phyloP scores from a whole-genome alignment of 495 filamentous ascomycete genomes.

The Aspergillus funiculosus region DNA sequence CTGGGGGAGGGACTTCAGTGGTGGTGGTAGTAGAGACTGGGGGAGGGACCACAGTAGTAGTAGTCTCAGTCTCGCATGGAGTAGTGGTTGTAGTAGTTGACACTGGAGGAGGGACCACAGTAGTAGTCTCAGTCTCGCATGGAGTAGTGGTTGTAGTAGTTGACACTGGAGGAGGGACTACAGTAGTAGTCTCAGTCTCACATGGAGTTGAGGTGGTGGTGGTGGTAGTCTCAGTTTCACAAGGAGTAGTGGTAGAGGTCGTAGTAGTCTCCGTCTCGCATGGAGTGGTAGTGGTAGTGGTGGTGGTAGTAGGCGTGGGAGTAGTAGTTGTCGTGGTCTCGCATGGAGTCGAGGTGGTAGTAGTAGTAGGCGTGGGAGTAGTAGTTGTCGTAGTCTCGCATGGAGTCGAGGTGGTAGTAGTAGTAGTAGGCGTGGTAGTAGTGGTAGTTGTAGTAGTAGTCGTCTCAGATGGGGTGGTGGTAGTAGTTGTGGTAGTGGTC shows the following conservation, averaged over 20 bases:
- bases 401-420: neutral
- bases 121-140: neutral
- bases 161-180: neutral
- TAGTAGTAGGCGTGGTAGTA: neutral
- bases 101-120: neutral
- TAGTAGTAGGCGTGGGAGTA: neutral
- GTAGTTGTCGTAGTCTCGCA: neutral
- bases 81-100: constrained; percentile 1
- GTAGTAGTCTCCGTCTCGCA: constrained; percentile 1
- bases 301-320: neutral
- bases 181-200: constrained; percentile 6
- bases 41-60: neutral
- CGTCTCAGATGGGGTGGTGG: neutral
- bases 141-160: neutral
- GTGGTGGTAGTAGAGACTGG: too few relatives aligned
- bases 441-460: neutral
- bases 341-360: neutral
- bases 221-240: neutral
- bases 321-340: neutral
- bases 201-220: constrained; percentile 3
- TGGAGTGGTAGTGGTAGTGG: constrained; percentile 1
- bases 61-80: constrained; percentile 1
- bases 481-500: neutral
- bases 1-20: neutral
- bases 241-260: neutral